Percentiles rank a stretch among this genome's conserved stretches.
Conservation (phyloP, 371 early-diverging fungal species). For the Amoeboaphelidium protococcarum region DNA sequence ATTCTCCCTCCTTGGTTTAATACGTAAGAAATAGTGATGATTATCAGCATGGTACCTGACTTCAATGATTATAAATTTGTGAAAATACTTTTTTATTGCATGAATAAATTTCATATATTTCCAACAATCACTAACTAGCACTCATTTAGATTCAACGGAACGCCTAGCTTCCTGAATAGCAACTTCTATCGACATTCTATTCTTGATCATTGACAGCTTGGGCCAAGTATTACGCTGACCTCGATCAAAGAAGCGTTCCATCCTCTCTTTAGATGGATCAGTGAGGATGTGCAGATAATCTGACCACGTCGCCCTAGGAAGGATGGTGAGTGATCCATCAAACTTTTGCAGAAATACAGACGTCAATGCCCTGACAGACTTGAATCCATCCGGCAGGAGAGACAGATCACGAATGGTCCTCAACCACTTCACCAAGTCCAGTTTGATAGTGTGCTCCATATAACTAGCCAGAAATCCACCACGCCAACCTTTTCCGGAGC, state of each 20-base stretch:
- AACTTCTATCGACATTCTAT: slow-evolving; percentile 50
- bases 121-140: no score
- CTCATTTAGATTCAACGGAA: no score
- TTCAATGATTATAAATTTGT: no score
- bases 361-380: no score
- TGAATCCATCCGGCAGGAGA: slow-evolving; percentile 48
- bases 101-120: no score
- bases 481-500: slow-evolving; percentile 26
- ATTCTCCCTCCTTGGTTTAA: no score
- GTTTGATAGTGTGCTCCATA: slow-evolving; percentile 43
- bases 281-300: slow-evolving; percentile 38
- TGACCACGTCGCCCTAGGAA: slow-evolving; percentile 28
- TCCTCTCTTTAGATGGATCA: slow-evolving; percentile 33
- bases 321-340: slow-evolving; percentile 58
- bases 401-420: slow-evolving; percentile 43
- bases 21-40: no score
- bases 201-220: slow-evolving; percentile 43
- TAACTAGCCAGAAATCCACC: slow-evolving; percentile 63
- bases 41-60: no score
- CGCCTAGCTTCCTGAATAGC: no score
- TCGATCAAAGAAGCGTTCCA: slow-evolving; percentile 23
- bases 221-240: slow-evolving; percentile 49
- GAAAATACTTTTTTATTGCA: no score
- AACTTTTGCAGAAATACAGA: slow-evolving; percentile 61
- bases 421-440: slow-evolving; percentile 67